Evolutionary conservation across 768 basidiomycete species (phyloP), one percentile per base, ranked within the genome.

Genomic region (Hemileccinum rubropunctum): DNA sequence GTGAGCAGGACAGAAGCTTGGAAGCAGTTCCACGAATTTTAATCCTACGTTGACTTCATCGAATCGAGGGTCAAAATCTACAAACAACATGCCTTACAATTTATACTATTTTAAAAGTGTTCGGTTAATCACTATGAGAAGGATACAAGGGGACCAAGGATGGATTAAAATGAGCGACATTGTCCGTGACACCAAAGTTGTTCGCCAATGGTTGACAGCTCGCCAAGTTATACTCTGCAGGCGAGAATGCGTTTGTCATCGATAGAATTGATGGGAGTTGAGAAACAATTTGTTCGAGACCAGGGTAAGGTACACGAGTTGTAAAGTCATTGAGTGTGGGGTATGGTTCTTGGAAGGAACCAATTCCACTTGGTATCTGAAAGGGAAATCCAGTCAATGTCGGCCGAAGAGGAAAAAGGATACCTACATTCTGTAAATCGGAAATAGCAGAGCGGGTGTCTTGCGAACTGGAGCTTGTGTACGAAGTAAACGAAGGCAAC

Each of bases 401-500:
- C 18, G 11, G 18, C 28, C 20, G 10, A 42, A 8, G 30, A 45
- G 18, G 46, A 39, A 18, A 33, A 36, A 14, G 6, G 7, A 33
- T n/a, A 49, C 58, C 36, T 48, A 75, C 73, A 40, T 64, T 62
- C 35, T 64, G 61, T 20, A 62, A 45, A 45, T 66, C 66, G 58
- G 30, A 48, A 20, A 27, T 20, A 17, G 21, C 20, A 30, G 41
- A 15, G 23, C 46, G 38, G 11, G 20, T 14, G 20, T 39, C 41
- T 17, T 27, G 40, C 38, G 32, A 20, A 30, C 34, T 35, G 12
- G 36, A 27, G 48, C 43, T 35, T 44, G 47, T 27, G 45, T 38
- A 40, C 21, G 57, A 35, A 45, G 51, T 9, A 53, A 56, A 42
- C 33, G 51, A 41, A 54, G 61, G 42, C 50, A 66, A 53, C 10